These are phyloP conservation scores for Neurospora hispaniola DNA, from an alignment of 495 filamentous ascomycete species.

Conservation along the genomic window DNA sequence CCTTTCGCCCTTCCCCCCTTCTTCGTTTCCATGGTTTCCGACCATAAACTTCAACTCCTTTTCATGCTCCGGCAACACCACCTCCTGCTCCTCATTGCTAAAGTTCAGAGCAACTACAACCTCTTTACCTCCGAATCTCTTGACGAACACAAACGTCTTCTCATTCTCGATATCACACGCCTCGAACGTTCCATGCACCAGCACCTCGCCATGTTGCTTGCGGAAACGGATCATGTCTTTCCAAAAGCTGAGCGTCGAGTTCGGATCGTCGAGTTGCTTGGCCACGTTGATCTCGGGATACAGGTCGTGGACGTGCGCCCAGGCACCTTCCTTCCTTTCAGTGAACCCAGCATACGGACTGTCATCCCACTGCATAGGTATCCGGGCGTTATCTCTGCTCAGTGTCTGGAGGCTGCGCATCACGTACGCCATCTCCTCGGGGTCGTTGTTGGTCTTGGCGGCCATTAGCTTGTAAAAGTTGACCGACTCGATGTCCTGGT, in stretches of 20 bases:
- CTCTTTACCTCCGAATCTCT: conserved; percentile 16
- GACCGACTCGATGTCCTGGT: conserved; percentile 59
- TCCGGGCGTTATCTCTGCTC: conserved; percentile 43
- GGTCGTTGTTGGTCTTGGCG: conserved; percentile 14
- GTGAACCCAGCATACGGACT: conserved; percentile 18
- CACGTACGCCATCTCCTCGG: conserved; percentile 41
- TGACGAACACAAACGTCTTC: conserved; percentile 35
- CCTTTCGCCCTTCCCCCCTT: conserved; percentile 1
- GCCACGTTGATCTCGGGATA: conserved; percentile 42
- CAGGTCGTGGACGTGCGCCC: conserved; percentile 50
- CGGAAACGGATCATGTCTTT: conserved; percentile 30
- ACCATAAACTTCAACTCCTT: conserved; percentile 12
- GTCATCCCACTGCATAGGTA: conserved; percentile 54
- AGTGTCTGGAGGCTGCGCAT: conserved; percentile 46
- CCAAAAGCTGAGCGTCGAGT: conserved; percentile 39
- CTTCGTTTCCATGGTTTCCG: conserved; percentile 16
- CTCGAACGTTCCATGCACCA: conserved; percentile 37
- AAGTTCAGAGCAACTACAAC: conserved; percentile 26
- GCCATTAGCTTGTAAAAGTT: conserved; percentile 45
- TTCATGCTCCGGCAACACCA: conserved; percentile 9
- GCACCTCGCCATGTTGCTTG: conserved; percentile 29
- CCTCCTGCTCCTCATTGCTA: conserved; percentile 15
- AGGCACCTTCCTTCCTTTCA: conserved; percentile 18
- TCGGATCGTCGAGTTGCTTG: conserved; percentile 28
- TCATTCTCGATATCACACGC: conserved; percentile 28